These are phyloP conservation scores for Tricholoma matsutake DNA, from an alignment of 768 basidiomycete species.

Conservation along the genomic window DNA sequence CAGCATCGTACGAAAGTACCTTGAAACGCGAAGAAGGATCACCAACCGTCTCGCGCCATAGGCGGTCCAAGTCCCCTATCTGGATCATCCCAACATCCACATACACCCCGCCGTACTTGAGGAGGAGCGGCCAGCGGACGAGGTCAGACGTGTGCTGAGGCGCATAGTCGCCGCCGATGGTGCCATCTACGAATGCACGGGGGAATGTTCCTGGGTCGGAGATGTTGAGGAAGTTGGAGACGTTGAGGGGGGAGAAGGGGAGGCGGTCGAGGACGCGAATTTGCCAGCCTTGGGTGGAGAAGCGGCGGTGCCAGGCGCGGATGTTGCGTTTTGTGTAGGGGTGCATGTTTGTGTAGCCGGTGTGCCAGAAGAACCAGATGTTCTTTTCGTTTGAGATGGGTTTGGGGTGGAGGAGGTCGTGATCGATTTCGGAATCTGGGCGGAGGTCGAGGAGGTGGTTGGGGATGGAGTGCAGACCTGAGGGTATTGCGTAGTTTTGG, in stretches of 20 bases:
- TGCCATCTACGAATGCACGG: background rate
- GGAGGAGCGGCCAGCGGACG: background rate
- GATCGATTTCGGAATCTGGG: conserved; percentile 1
- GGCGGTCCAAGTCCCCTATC: background rate
- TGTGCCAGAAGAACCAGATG: conserved; percentile 1
- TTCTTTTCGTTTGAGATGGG: background rate
- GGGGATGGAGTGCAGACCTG: background rate
- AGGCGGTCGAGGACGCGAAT: background rate
- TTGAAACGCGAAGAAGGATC: background rate
- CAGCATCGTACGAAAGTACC: background rate
- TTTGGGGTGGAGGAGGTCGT: background rate
- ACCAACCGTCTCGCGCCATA: background rate
- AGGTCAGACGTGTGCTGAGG: background rate
- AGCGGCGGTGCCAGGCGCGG: background rate
- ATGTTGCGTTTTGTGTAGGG: background rate
- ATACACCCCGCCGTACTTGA: background rate
- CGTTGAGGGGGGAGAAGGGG: background rate
- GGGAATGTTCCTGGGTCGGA: background rate
- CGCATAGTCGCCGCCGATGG: background rate
- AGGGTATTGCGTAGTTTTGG: background rate
- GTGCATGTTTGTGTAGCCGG: background rate
- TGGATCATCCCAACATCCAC: background rate
- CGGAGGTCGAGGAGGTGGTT: background rate
- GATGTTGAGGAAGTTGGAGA: background rate
- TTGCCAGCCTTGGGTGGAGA: background rate